A percentile compares a stretch with the other conserved stretches of the same genome.
These are phyloP conservation scores for Sungouiozyma intestinalis DNA, from an alignment of 805 yeast genomes.

Conservation along the genomic window DNA sequence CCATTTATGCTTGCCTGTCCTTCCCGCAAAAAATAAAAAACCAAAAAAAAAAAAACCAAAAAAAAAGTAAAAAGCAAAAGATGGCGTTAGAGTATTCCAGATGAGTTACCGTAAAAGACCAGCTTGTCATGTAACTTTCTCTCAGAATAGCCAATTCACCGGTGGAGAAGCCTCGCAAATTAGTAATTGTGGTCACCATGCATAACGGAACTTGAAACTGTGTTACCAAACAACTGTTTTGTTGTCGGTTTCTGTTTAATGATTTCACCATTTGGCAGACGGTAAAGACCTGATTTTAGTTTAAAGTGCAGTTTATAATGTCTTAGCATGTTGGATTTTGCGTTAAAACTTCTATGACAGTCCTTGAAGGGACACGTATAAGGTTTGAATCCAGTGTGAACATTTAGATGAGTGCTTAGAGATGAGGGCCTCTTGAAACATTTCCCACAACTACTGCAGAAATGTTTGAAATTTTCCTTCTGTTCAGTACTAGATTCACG, in stretches of 20 bases:
- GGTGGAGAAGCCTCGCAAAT: not conserved
- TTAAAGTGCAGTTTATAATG: conserved; percentile 22
- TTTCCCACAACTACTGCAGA: conserved; percentile 63
- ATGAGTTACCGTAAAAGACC: not conserved
- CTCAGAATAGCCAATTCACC: not conserved
- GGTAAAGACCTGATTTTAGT: conserved; percentile 8
- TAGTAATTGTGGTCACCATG: not conserved
- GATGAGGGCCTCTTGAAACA: conserved; percentile 82
- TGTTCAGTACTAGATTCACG: not conserved
- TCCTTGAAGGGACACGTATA: conserved; percentile 47
- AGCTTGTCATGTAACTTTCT: not conserved
- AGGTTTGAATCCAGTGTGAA: conserved; percentile 87
- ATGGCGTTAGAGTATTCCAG: not conserved
- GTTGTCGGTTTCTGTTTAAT: conserved; percentile 11
- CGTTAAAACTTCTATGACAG: conserved; percentile 55
- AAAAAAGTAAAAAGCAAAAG: not conserved
- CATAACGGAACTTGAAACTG: not conserved
- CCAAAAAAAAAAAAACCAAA: not conserved
- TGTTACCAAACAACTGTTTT: conserved; percentile 7
- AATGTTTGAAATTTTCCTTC: conserved; percentile 16
- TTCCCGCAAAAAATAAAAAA: not conserved
- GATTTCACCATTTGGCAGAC: conserved; percentile 13
- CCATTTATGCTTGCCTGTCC: no score
- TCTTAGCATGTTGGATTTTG: conserved; percentile 23
- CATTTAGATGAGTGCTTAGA: conserved; percentile 64